Evolutionary conservation across 2,329 filamentous ascomycete genomes (phyloP).

Genomic region (Akanthomyces muscarius): DNA sequence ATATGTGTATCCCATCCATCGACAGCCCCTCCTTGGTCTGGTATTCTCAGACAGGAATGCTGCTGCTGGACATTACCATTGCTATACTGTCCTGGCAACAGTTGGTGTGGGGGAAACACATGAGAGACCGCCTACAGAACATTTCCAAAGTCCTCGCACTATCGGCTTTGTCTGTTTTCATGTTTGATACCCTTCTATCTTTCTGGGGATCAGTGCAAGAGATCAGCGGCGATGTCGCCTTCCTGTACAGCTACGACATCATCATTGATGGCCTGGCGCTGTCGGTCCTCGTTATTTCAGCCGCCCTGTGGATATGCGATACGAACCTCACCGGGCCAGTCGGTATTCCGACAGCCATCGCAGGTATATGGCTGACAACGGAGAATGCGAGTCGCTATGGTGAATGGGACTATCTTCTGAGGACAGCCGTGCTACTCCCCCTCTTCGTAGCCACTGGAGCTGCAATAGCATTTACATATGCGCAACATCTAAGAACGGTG

Average conservation of each 20-base stretch:
- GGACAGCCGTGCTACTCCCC: slow-evolving; percentile 33
- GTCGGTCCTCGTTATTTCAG: slow-evolving; percentile 41
- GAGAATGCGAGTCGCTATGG: slow-evolving; percentile 37
- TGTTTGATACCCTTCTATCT: slow-evolving; percentile 35
- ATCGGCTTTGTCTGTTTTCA: slow-evolving; percentile 35
- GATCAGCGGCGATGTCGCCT: slow-evolving; percentile 17
- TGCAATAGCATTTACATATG: slow-evolving; percentile 41
- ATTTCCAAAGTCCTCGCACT: slow-evolving; percentile 41
- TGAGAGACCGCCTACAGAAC: slow-evolving; percentile 42
- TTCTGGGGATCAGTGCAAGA: slow-evolving; percentile 19
- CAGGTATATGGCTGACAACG: slow-evolving; percentile 35
- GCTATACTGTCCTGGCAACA: slow-evolving; percentile 48
- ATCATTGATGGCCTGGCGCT: slow-evolving; percentile 46
- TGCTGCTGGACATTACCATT: slow-evolving; percentile 11
- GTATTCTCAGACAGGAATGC: slow-evolving; percentile 33
- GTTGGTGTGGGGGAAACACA: slow-evolving; percentile 47
- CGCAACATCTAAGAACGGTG: slow-evolving; percentile 40
- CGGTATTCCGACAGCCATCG: slow-evolving; percentile 41
- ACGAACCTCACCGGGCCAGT: slow-evolving; percentile 40
- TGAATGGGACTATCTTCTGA: slow-evolving; percentile 43
- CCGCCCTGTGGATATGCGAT: slow-evolving; percentile 45
- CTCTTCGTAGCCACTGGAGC: slow-evolving; percentile 39
- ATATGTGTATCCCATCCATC: slow-evolving; percentile 44
- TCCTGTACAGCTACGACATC: slow-evolving; percentile 46
- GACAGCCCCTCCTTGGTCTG: slow-evolving; percentile 37